Evolutionary conservation across 2,329 filamentous ascomycete species (phyloP).

Genomic region (Pseudopyricularia cyperi): DNA sequence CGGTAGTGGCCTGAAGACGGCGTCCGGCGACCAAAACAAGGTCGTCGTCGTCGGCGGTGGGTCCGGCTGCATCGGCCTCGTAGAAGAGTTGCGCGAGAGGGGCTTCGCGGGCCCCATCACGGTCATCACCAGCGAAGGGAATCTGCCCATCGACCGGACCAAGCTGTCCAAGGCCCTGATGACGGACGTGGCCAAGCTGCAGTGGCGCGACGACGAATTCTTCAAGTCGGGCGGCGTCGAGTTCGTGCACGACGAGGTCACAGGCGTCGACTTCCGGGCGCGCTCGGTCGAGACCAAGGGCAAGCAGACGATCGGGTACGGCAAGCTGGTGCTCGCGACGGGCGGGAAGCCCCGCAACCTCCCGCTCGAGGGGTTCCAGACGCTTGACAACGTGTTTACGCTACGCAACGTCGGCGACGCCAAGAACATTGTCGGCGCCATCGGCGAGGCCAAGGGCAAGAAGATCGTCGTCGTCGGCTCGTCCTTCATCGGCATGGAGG

Average conservation of each 20-base stretch:
- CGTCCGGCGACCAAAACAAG: slow-evolving; percentile 29
- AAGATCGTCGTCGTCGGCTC: slow-evolving; percentile 87
- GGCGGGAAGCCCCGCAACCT: slow-evolving; percentile 67
- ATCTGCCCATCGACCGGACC: slow-evolving; percentile 81
- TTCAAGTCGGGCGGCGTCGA: slow-evolving; percentile 51
- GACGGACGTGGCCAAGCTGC: slow-evolving; percentile 65
- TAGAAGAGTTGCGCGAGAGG: slow-evolving; percentile 71
- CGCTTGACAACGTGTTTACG: slow-evolving; percentile 75
- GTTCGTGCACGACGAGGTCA: slow-evolving; percentile 52
- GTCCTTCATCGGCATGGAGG: slow-evolving; percentile 96
- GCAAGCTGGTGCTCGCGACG: slow-evolving; percentile 81
- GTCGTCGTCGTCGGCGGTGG: slow-evolving; percentile 84
- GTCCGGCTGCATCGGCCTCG: slow-evolving; percentile 66
- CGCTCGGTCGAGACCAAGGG: slow-evolving; percentile 65
- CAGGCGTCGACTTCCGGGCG: slow-evolving; percentile 58
- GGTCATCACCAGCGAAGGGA: slow-evolving; percentile 71
- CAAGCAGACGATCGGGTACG: slow-evolving; percentile 62
- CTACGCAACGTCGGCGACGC: slow-evolving; percentile 68
- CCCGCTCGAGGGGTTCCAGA: slow-evolving; percentile 75
- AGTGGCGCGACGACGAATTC: slow-evolving; percentile 64
- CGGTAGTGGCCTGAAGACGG: neutral
- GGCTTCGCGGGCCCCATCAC: slow-evolving; percentile 74
- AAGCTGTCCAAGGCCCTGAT: slow-evolving; percentile 93
- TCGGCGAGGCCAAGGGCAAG: slow-evolving; percentile 69
- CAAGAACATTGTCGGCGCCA: slow-evolving; percentile 63